Percentiles rank a stretch among this genome's conserved stretches.
Evolutionary conservation across 176 grass and related monocot species (phyloP).

Genomic region (Rhipidocladum racemiflorum): DNA sequence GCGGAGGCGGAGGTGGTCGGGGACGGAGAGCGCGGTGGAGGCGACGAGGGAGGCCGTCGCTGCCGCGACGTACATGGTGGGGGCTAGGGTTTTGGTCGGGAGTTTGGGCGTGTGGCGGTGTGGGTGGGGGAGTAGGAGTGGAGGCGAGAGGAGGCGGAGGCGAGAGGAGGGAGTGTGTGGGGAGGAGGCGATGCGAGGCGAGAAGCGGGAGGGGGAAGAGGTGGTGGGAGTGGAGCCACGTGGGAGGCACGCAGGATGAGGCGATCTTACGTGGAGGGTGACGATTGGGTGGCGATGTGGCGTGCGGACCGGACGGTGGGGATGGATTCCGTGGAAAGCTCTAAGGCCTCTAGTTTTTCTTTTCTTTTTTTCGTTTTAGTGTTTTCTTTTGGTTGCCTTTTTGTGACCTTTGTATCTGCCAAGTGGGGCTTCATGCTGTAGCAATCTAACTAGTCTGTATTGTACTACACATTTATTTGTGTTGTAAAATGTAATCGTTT

Average conservation of each 20-base stretch:
- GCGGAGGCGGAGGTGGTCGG: conserved; percentile 39
- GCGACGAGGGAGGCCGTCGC: conserved; percentile 33
- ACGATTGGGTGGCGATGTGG: not conserved
- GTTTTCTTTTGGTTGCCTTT: conserved; percentile 1
- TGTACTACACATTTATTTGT: not conserved
- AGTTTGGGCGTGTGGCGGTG: not conserved
- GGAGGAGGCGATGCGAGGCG: not conserved
- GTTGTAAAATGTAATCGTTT: too few species aligned
- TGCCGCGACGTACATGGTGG: conserved; percentile 31
- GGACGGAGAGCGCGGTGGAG: conserved; percentile 41
- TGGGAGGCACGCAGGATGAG: conserved; percentile 40
- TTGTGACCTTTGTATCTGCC: not conserved
- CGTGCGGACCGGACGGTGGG: not conserved
- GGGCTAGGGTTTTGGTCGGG: conserved; percentile 26
- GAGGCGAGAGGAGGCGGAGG: not conserved
- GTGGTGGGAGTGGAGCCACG: conserved; percentile 35
- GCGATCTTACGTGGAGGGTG: not conserved
- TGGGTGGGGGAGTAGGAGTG: not conserved
- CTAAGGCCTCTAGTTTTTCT: not conserved
- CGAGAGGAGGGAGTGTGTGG: not conserved
- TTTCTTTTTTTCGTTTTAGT: not conserved
- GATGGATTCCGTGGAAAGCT: not conserved
- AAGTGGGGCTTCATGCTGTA: not conserved
- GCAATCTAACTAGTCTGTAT: not conserved
- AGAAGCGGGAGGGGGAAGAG: not conserved